These are phyloP conservation scores for Geoglossum cookeanum DNA, from an alignment of 2,329 filamentous ascomycete genomes.

Conservation along the genomic window DNA sequence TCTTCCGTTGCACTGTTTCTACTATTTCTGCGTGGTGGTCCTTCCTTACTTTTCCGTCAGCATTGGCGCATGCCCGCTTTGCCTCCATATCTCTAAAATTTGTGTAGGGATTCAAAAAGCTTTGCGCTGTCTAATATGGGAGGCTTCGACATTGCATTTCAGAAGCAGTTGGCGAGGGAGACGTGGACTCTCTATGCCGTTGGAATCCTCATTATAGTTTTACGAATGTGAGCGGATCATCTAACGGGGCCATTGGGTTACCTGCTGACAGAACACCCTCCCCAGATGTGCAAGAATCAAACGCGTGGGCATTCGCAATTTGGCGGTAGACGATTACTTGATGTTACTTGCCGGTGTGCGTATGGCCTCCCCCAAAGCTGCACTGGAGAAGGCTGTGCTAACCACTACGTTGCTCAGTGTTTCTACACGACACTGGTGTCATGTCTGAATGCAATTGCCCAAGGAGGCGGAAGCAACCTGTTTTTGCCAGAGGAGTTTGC, in stretches of 20 bases:
- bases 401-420: neutral
- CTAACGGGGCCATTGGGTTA: constrained; percentile 16
- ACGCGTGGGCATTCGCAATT: constrained; percentile 24
- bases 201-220: constrained; percentile 18
- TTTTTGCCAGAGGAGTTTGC: constrained; percentile 30
- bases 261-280: constrained; percentile 22
- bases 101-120: neutral
- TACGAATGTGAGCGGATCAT: constrained; percentile 20
- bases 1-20: neutral
- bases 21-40: neutral
- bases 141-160: neutral
- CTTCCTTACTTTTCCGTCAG: neutral
- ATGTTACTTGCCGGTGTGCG: constrained; percentile 35
- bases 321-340: constrained; percentile 36
- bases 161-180: constrained; percentile 4
- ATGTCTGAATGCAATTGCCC: constrained; percentile 33
- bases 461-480: constrained; percentile 37
- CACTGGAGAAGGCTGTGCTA: constrained; percentile 30
- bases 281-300: constrained; percentile 15
- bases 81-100: neutral
- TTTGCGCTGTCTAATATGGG: neutral
- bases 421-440: constrained; percentile 34
- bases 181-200: constrained; percentile 24
- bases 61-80: neutral
- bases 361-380: constrained; percentile 35